Conservation (phyloP, 2,329 filamentous ascomycete species). For the Ramularia collo-cygni region DNA sequence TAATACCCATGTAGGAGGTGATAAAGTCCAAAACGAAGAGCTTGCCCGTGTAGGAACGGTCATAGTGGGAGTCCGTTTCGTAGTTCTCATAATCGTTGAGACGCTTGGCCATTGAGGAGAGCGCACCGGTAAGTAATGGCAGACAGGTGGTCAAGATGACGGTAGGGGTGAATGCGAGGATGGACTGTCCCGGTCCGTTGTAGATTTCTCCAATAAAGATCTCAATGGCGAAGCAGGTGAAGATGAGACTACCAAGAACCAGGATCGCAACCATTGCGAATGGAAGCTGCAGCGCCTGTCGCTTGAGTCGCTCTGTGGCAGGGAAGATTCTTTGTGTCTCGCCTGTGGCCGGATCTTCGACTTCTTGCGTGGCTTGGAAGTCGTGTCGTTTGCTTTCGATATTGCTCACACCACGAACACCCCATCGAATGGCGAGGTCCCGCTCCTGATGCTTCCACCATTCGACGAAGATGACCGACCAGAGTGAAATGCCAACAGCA, state of each 20-base stretch:
- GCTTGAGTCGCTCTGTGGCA: slow-evolving; percentile 63
- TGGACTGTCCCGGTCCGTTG: slow-evolving; percentile 75
- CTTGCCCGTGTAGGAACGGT: slow-evolving; percentile 81
- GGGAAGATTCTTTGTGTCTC: slow-evolving; percentile 72
- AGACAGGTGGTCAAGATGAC: slow-evolving; percentile 75
- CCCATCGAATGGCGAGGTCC: slow-evolving; percentile 82
- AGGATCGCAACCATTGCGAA: slow-evolving; percentile 70
- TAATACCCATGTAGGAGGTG: slow-evolving; percentile 86
- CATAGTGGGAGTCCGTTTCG: slow-evolving; percentile 75
- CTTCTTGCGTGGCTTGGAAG: slow-evolving; percentile 71
- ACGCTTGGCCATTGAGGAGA: slow-evolving; percentile 68
- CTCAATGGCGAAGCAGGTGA: slow-evolving; percentile 82
- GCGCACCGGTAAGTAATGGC: slow-evolving; percentile 66
- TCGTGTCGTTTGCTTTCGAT: slow-evolving; percentile 72
- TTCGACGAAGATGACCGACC: slow-evolving; percentile 84
- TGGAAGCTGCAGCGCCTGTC: slow-evolving; percentile 74
- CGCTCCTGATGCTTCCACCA: slow-evolving; percentile 93
- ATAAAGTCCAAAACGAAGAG: slow-evolving; percentile 96
- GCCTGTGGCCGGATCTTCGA: slow-evolving; percentile 73
- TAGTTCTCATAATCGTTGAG: slow-evolving; percentile 88
- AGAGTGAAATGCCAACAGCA: slow-evolving; percentile 70
- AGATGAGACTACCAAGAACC: slow-evolving; percentile 73
- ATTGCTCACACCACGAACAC: slow-evolving; percentile 72
- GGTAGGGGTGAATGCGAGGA: slow-evolving; percentile 83
- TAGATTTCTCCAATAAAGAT: slow-evolving; percentile 96